A percentile compares a stretch with the other conserved stretches of the same genome.
Conservation (phyloP, 139 green algal species). For the Chlamydomonas eustigma region DNA sequence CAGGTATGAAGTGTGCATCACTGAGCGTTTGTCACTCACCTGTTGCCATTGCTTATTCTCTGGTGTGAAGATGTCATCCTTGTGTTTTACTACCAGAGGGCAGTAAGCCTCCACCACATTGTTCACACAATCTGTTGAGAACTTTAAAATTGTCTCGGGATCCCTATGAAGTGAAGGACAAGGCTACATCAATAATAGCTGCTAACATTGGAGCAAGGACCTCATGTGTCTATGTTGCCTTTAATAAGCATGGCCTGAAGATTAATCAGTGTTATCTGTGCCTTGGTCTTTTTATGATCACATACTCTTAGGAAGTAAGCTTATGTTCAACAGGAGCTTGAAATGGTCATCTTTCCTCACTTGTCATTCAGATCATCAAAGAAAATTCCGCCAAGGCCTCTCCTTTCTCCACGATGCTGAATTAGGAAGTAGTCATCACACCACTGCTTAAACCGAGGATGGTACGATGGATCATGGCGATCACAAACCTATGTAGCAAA, state of each 20-base stretch:
- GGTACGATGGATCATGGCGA: constrained; percentile 89
- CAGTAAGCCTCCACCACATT: constrained; percentile 79
- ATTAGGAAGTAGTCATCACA: constrained; percentile 99
- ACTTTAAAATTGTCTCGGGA: constrained; percentile 67
- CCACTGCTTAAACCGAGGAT: constrained; percentile 92
- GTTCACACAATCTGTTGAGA: constrained; percentile 75
- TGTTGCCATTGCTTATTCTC: constrained; percentile 96
- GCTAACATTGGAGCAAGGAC: no score
- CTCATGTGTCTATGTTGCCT: background rate
- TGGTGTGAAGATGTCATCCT: constrained; percentile 76
- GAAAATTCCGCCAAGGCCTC: constrained; percentile 97
- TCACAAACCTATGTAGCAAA: constrained; percentile 86
- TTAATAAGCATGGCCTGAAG: background rate
- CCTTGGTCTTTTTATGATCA: no score
- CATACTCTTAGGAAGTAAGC: no score
- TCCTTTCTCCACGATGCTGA: constrained; percentile 81
- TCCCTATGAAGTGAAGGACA: constrained; percentile 42
- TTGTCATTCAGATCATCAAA: constrained; percentile 95
- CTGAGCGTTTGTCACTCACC: no score
- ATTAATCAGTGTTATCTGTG: background rate
- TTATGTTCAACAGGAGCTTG: no score
- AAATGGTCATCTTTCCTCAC: no score
- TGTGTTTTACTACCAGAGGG: constrained; percentile 86
- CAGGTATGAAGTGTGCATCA: no score
- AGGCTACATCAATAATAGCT: no score